Conservation (phyloP, 345 rosid genomes). For the rapeseed (Brassica napus) region Da-Ae NC_063441.1:20935501-20936000, state of each 20-base stretch:
- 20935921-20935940: neutral
- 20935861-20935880: constrained; percentile 40
- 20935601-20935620: constrained; percentile 83
- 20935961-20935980: neutral
- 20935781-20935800: neutral
- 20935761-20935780: neutral
- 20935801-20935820: neutral
- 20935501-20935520: constrained; percentile 87
- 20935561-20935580: constrained; percentile 84
- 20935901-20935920: neutral
- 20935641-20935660: constrained; percentile 71
- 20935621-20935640: constrained; percentile 79
- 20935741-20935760: neutral
- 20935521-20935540: constrained; percentile 76
- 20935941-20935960: constrained; percentile 27
- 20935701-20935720: constrained; percentile 51
- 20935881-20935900: constrained; percentile 1
- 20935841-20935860: constrained; percentile 60
- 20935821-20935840: neutral
- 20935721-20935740: neutral
- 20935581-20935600: constrained; percentile 77
- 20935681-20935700: constrained; percentile 73
- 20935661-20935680: constrained; percentile 74
- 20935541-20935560: constrained; percentile 78
- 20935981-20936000: neutral